Conservation (phyloP, 23 red algal genomes). For the Rhodosorus marinus region DNA sequence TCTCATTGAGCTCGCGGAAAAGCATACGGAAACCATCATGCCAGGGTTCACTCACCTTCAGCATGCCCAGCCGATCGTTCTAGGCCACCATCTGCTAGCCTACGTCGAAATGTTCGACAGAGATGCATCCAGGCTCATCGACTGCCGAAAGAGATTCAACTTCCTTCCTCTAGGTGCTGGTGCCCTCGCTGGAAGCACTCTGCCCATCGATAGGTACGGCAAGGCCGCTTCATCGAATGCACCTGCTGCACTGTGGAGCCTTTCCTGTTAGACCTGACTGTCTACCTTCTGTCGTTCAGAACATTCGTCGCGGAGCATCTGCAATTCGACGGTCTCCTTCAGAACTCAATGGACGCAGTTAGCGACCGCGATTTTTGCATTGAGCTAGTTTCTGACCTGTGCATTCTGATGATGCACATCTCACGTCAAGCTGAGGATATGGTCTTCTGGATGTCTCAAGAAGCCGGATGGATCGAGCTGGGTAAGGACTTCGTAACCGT, state of each 20-base stretch:
- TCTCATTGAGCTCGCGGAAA: conserved; percentile 36
- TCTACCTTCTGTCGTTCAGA: too few species aligned
- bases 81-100: conserved; percentile 79
- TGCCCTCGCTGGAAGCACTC: conserved; percentile 73
- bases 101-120: conserved; percentile 92
- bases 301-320: conserved; percentile 48
- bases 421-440: conserved; percentile 77
- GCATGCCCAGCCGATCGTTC: conserved; percentile 94
- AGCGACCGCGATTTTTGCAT: conserved; percentile 89
- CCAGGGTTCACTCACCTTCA: conserved; percentile 98
- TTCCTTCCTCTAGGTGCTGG: conserved; percentile 61
- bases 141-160: conserved; percentile 62
- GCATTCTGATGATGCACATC: conserved; percentile 88
- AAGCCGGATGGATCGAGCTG: conserved; percentile 81
- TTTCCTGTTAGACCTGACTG: too few species aligned
- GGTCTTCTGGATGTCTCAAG: conserved; percentile 93
- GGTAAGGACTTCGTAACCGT: too few species aligned
- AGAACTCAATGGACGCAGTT: conserved; percentile 84
- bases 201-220: conserved; percentile 79
- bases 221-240: too few species aligned
- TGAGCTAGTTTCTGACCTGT: conserved; percentile 58
- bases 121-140: conserved; percentile 34
- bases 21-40: conserved; percentile 57
- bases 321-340: conserved; percentile 48
- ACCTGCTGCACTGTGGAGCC: too few species aligned